Base-by-base conservation (phyloP, 2,329 filamentous ascomycete genomes). In the Trematosphaeria pertusa region DNA sequence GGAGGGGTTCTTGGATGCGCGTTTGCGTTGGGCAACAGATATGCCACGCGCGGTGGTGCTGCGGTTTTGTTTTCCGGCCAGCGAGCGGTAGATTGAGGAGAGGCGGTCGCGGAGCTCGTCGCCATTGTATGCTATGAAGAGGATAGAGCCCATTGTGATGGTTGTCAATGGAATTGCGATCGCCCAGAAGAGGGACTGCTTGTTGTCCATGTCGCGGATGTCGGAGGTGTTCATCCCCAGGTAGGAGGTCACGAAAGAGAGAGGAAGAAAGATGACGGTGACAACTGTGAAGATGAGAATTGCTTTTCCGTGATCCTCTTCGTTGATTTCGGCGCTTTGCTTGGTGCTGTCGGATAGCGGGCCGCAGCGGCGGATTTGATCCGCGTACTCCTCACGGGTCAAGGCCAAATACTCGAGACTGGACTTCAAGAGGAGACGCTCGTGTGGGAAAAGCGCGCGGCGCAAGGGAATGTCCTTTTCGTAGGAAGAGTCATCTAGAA, bases 201-300 rank as follows among this genome's bases (percentile, higher is more conserved):
- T 68, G 17, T 60, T 62, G 2, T 62, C 46, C 72, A 75, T 74
- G 36, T 75, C 63, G 19, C 75, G 54, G 11, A 77, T 72, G 28
- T 76, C 75, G 2, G 52, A 45, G 1, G 70, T 67, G 34, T 69
- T 70, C 74, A 77, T 71, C 5, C 75, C 74, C 9, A 77, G 69
- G 50, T 73, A 75, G 3, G 65, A 71, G 0, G 72, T 70, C 5
- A 76, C 67, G 50, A 77, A 78, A 4, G 73, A 75, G 5, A 77
- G 58, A 0, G 75, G 74, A 7, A 78, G 61, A 43, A 77, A 78
- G 21, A 77, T 65, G 37, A 75, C 65, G 0, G 75, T 77, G 4
- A 76, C 72, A 12, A 75, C 63, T 0, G 74, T 77, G 43, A 77
- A 77, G 9, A 75, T 68, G 12, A 76, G 58, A 35, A 76, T 76